A percentile compares a stretch with the other conserved stretches of the same genome.
These are phyloP conservation scores for Exophiala mesophila DNA, from an alignment of 2,329 filamentous ascomycete species.

Conservation along the genomic window DNA sequence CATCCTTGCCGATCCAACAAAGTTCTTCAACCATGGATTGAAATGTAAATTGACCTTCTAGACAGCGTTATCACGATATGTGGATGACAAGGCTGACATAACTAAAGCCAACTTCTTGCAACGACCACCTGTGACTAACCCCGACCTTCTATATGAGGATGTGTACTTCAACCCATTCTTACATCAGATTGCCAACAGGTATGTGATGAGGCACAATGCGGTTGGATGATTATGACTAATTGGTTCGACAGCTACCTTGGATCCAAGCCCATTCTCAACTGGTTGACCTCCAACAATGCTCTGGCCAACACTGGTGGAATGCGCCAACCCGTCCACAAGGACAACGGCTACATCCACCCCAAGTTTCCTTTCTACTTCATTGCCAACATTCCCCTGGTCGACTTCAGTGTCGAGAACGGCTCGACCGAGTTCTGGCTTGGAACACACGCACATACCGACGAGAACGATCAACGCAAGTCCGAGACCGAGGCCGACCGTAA, in stretches of 20 bases:
- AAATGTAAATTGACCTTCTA: constrained; percentile 32
- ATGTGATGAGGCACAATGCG: constrained; percentile 15
- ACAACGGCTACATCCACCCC: constrained; percentile 35
- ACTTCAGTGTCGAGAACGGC: constrained; percentile 34
- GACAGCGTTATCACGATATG: no score
- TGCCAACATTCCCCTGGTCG: constrained; percentile 37
- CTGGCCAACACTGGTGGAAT: constrained; percentile 34
- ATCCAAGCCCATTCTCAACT: constrained; percentile 37
- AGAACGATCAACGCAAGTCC: constrained; percentile 34
- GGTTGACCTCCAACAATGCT: constrained; percentile 39
- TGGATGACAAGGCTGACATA: no score
- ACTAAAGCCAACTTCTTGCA: no score
- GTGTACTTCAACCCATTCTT: constrained; percentile 42
- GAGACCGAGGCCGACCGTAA: no score
- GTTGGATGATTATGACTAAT: no score
- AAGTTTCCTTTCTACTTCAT: constrained; percentile 37
- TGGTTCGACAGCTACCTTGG: constrained; percentile 36
- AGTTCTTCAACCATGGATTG: constrained; percentile 36
- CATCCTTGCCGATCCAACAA: constrained; percentile 27
- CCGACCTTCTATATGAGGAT: no score
- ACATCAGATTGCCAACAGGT: constrained; percentile 38
- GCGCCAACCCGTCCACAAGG: constrained; percentile 38
- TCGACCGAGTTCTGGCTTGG: constrained; percentile 41
- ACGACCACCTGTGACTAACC: no score
- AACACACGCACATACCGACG: constrained; percentile 33